These are phyloP conservation scores for Jacaranda copaia DNA, from an alignment of 257 asterid genomes.

Conservation along the genomic window DNA sequence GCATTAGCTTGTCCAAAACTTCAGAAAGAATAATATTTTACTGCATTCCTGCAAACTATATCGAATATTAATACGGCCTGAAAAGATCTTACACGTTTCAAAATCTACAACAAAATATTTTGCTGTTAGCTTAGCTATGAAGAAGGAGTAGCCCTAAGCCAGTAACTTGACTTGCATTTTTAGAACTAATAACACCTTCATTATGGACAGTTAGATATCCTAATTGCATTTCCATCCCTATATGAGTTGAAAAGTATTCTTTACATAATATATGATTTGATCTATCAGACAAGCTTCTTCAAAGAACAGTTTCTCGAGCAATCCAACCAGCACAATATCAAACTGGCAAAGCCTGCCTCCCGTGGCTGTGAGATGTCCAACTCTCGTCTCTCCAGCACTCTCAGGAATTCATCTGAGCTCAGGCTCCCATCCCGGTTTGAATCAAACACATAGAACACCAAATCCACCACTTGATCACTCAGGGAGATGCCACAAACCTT, in stretches of 20 bases:
- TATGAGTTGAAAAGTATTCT: background rate
- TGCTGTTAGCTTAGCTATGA: background rate
- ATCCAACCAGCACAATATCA: constrained; percentile 67
- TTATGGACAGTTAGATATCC: constrained; percentile 3
- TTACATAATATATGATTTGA: background rate
- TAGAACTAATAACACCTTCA: background rate
- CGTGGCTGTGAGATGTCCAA: constrained; percentile 50
- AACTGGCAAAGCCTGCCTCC: constrained; percentile 55
- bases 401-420: constrained; percentile 80
- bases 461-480: constrained; percentile 65
- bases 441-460: constrained; percentile 79
- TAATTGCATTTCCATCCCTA: background rate
- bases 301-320: constrained; percentile 57
- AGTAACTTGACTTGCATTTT: background rate
- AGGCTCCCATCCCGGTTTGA: constrained; percentile 73
- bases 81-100: constrained; percentile 1
- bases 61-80: constrained; percentile 2
- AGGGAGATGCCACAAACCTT: constrained; percentile 89
- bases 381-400: constrained; percentile 73
- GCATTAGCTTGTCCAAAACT: constrained; percentile 7
- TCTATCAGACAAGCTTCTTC: constrained; percentile 38
- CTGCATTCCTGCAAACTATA: constrained; percentile 15
- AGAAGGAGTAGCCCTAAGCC: background rate
- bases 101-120: constrained; percentile 15
- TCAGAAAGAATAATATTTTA: background rate